Evolutionary conservation across 208 protist genomes (phyloP), one percentile per base, ranked within the genome.

Genomic region (Polymyxa betae): DNA sequence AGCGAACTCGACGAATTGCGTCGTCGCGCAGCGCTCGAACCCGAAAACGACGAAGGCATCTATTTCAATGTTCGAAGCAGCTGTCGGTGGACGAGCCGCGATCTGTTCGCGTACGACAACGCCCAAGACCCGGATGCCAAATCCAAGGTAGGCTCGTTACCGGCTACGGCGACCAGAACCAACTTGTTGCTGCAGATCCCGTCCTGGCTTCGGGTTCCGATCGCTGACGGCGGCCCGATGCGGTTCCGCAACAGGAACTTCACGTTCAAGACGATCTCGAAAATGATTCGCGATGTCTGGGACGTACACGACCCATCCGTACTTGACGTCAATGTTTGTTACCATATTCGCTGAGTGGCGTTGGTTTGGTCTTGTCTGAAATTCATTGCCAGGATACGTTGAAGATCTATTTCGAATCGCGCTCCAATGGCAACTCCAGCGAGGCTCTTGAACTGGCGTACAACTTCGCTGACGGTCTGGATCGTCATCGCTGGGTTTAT

Each of bases 361-460:
- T 60, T 24, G 24, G 5, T 60, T 29, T 60, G 12, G 49, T n/a
- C n/a, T 20, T 82, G 5, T 5, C 5, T 35, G 16, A n/a, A 5
- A 5, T n/a, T 35, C 35, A 82, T 43, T 43, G 16, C 5, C n/a
- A 45, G 72, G n/a, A 40, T 35, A 82, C 72, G 16, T 29, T 60
- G 12, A 24, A 24, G 49, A 24, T 29, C 49, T 24, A 29, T 5
- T 60, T 60, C 49, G 24, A 20, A 35, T 35, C 72, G 35, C 5
- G 72, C 16, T 82, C 72, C 72, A 43, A 82, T 5, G 72, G 72
- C 12, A 38, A 5, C 10, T 5, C n/a, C 72, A n/a, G 10, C 72
- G n/a, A 82, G 16, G 72, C 35, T n/a, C 72, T 82, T 5, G 72
- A 82, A 12, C 72, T 82, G 35, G 72, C 72, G 35, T 82, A 82